phyloP scores from a whole-genome alignment of 345 rosid genomes.

The Limnanthes douglasii region DNA sequence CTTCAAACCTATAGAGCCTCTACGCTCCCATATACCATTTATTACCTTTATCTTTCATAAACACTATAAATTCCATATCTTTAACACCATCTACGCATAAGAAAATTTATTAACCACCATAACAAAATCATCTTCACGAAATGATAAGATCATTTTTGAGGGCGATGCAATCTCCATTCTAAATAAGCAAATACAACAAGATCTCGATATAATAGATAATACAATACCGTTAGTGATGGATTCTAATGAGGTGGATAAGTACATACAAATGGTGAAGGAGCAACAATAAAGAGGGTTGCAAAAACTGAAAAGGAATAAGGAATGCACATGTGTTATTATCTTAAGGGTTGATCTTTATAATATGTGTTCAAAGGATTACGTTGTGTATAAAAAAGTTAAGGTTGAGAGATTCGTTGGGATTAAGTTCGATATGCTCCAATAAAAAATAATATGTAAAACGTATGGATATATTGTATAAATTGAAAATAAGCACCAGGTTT shows the following conservation, averaged over 20 bases:
- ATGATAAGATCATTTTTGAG: conserved; percentile 23
- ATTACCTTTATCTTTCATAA: conserved; percentile 6
- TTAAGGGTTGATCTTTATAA: conserved; percentile 80
- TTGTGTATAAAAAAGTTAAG: conserved; percentile 89
- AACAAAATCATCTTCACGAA: conserved; percentile 15
- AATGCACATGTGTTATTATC: conserved; percentile 25
- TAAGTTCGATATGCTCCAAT: conserved; percentile 55
- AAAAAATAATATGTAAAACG: too few species aligned
- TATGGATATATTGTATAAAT: too few species aligned
- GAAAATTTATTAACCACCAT: conserved; percentile 17
- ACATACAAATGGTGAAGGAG: conserved; percentile 64
- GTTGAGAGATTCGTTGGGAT: conserved; percentile 81
- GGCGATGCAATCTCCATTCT: conserved; percentile 59
- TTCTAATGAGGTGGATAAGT: conserved; percentile 73
- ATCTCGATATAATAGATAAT: conserved; percentile 39
- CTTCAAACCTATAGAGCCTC: conserved; percentile 18
- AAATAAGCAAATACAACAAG: conserved; percentile 65
- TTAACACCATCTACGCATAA: conserved; percentile 29
- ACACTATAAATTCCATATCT: conserved; percentile 12
- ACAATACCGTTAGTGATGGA: conserved; percentile 44
- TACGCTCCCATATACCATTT: conserved; percentile 13
- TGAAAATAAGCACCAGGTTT: too few species aligned
- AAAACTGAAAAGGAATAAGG: conserved; percentile 61
- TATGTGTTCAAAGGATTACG: conserved; percentile 68
- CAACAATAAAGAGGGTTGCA: conserved; percentile 86